Evolutionary conservation across 345 rosid genomes (phyloP).

Genomic region (Kandelia obovata): DNA sequence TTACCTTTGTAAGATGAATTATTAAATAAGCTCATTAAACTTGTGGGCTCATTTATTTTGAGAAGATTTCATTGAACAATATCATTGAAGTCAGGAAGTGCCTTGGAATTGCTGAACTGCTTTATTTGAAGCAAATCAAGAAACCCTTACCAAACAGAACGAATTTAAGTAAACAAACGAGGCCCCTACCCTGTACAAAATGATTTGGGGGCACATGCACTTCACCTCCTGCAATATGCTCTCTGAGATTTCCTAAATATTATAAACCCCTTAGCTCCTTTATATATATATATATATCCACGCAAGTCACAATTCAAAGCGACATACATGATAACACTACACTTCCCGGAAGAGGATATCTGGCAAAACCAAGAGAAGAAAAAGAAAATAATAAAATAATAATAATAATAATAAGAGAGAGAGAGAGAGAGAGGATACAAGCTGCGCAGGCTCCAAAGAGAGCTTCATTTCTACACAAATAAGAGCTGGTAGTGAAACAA

Average conservation of each 20-base stretch:
- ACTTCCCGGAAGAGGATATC: slow-evolving; percentile 40
- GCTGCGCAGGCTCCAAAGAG: slow-evolving; percentile 29
- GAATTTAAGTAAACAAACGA: slow-evolving; percentile 39
- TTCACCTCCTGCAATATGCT: slow-evolving; percentile 22
- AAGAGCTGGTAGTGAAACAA: slow-evolving; percentile 16
- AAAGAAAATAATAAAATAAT: too few species aligned
- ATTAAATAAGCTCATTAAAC: background rate
- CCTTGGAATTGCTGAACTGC: background rate
- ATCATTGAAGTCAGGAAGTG: background rate
- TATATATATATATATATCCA: slow-evolving; percentile 38
- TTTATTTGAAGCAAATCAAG: slow-evolving; percentile 25
- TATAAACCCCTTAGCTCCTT: slow-evolving; percentile 29
- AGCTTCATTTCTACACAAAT: slow-evolving; percentile 44
- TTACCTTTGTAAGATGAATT: too few species aligned
- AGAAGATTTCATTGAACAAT: too few species aligned
- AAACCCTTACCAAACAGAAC: slow-evolving; percentile 23
- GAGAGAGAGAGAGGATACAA: too few species aligned
- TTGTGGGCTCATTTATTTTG: background rate
- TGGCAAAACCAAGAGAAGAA: slow-evolving; percentile 21
- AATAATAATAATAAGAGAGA: too few species aligned
- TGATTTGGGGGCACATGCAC: slow-evolving; percentile 69
- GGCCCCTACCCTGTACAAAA: slow-evolving; percentile 53
- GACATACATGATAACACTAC: slow-evolving; percentile 50
- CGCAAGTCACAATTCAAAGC: slow-evolving; percentile 23
- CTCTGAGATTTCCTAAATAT: slow-evolving; percentile 34